phyloP scores from a whole-genome alignment of 805 yeast genomes.

The Candida khao-thaluensis region DNA sequence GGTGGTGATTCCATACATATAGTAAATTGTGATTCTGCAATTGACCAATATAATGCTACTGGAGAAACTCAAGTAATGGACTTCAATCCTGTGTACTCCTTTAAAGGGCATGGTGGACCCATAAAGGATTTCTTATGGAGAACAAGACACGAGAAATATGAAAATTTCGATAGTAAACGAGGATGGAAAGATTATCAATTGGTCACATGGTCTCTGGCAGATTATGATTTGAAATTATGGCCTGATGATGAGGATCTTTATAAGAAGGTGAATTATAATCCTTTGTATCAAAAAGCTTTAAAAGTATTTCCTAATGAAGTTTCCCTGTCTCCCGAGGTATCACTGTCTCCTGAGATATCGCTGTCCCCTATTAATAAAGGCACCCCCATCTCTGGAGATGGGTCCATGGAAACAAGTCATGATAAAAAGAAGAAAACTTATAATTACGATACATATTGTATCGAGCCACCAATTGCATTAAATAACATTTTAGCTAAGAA shows the following conservation, averaged over 20 bases:
- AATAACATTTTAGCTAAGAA: slow-evolving; percentile 31
- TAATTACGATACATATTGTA: slow-evolving; percentile 33
- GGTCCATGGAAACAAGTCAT: neutral
- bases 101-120: slow-evolving; percentile 81
- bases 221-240: slow-evolving; percentile 83
- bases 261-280: slow-evolving; percentile 37
- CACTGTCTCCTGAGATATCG: slow-evolving; percentile 11
- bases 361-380: too few relatives aligned
- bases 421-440: slow-evolving; percentile 12
- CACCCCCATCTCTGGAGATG: neutral
- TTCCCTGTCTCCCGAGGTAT: slow-evolving; percentile 12
- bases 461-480: slow-evolving; percentile 36
- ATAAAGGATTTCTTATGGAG: slow-evolving; percentile 91
- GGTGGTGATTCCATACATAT: slow-evolving; percentile 67
- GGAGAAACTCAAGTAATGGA: slow-evolving; percentile 27
- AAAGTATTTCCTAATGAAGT: slow-evolving; percentile 16
- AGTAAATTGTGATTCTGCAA: slow-evolving; percentile 46
- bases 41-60: slow-evolving; percentile 23
- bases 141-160: slow-evolving; percentile 38
- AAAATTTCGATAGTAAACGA: slow-evolving; percentile 47
- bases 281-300: slow-evolving; percentile 28
- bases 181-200: slow-evolving; percentile 85
- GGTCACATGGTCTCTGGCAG: slow-evolving; percentile 88
- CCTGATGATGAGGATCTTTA: slow-evolving; percentile 46
- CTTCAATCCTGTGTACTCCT: slow-evolving; percentile 51